Evolutionary conservation across 2,329 filamentous ascomycete genomes (phyloP).

Genomic region (Aureobasidium sp.): DNA sequence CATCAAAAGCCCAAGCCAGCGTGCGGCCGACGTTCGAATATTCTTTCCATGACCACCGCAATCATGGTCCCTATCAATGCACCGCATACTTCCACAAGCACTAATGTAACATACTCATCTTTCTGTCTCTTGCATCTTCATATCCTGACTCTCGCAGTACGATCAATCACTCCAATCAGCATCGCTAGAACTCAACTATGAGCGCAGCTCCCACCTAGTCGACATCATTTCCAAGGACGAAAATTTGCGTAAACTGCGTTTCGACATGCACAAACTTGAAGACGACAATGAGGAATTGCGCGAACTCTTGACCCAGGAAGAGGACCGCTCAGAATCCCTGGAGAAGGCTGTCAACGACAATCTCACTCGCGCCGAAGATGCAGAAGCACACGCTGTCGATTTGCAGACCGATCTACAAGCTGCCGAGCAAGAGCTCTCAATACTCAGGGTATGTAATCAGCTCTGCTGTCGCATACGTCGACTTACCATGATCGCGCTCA

Average conservation of each 20-base stretch:
- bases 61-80: slow-evolving; percentile 12
- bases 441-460: slow-evolving; percentile 41
- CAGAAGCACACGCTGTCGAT: slow-evolving; percentile 37
- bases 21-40: not conserved
- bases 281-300: slow-evolving; percentile 66
- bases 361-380: slow-evolving; percentile 40
- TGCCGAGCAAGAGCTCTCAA: slow-evolving; percentile 49
- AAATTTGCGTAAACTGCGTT: slow-evolving; percentile 59
- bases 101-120: slow-evolving; percentile 17
- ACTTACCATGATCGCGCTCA: slow-evolving; percentile 29
- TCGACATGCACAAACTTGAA: slow-evolving; percentile 63
- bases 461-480: not conserved
- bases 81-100: slow-evolving; percentile 15
- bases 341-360: slow-evolving; percentile 45
- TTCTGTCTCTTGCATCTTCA: slow-evolving; percentile 44
- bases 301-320: slow-evolving; percentile 53
- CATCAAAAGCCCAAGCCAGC: slow-evolving; percentile 1
- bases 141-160: slow-evolving; percentile 32
- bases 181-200: slow-evolving; percentile 62
- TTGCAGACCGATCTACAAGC: slow-evolving; percentile 45
- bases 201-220: slow-evolving; percentile 56
- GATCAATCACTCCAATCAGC: slow-evolving; percentile 47
- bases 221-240: slow-evolving; percentile 69
- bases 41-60: slow-evolving; percentile 7
- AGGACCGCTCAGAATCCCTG: slow-evolving; percentile 52